Evolutionary conservation across 176 grass and related monocot genomes (phyloP).

Genomic region (Oryza nivara): DNA sequence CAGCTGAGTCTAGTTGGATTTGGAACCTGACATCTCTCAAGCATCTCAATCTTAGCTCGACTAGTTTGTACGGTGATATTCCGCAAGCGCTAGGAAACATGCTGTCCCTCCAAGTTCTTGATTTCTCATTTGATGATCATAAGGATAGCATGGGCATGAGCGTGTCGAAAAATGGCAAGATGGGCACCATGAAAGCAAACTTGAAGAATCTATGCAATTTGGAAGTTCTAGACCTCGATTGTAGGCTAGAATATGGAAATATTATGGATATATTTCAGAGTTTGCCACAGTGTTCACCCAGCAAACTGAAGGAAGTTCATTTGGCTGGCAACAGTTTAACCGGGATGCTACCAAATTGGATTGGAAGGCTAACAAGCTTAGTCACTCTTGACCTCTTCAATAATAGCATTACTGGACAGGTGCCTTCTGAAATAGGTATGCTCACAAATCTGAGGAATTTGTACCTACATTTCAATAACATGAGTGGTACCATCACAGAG

Average conservation of each 20-base stretch:
- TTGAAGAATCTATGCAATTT: constrained; percentile 32
- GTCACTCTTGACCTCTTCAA: background rate
- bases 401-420: constrained; percentile 4
- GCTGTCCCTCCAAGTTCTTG: background rate
- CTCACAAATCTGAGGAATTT: background rate
- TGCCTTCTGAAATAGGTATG: background rate
- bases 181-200: background rate
- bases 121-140: background rate
- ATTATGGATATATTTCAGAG: constrained; percentile 12
- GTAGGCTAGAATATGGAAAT: background rate
- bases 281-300: background rate
- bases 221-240: background rate
- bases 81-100: constrained; percentile 10
- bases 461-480: background rate
- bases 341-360: background rate
- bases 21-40: constrained; percentile 33
- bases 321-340: background rate
- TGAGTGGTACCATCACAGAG: constrained; percentile 20
- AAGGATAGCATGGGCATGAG: background rate
- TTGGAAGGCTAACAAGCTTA: background rate
- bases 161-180: background rate
- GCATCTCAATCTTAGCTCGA: background rate
- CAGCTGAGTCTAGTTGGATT: constrained; percentile 24
- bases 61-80: background rate
- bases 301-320: background rate